Base-by-base conservation (phyloP, 345 rosid genomes). In the Murraya koenigii region DNA sequence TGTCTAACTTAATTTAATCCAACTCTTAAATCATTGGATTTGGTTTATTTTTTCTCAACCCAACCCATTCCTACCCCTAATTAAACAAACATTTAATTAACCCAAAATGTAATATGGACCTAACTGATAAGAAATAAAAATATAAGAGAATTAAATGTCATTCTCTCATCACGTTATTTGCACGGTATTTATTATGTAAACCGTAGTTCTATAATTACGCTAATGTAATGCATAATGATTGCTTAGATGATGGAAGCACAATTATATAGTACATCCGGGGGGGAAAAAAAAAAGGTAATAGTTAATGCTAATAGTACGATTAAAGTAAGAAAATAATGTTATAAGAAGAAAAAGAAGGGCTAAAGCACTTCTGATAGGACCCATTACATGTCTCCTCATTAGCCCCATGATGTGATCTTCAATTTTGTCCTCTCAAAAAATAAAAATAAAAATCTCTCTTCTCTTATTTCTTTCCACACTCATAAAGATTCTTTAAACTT, bases 301-400 rank as follows among this genome's bases (percentile, higher is more conserved):
- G 68, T 86, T 83, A 89, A 82, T 85, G 89, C 74, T 77, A 84
- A 87, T 85, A 81, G 91, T 87, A 87, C 88, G 70, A 85, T 84
- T 80, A 88, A 93, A 88, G 90, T 84, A 81, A 79, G 74, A 82
- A 52, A 87, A 86, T 85, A 79, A 85, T 86, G 82, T 78, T 77
- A 77, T 80, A 68, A 89, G 65, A 81, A 82, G 86, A 86, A 86
- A 88, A 87, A 83, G 85, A 81, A 80, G 85, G 84, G 84, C 80
- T 85, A 91, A 93, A 90, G 93, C 95, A 90, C 68, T 88, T 77
- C 17, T 80, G 83, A 75, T 81, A 71, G 93, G 89, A 58, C 92
- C 92, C 89, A 84, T 85, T 11, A 35, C 89, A 72, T 84, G 94
- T 93, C 95, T 83, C 87, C 83, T 84, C 87, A 75, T 14, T 69